phyloP scores from a whole-genome alignment of 305 asterid genomes.

The Fraxinus greggii region DNA sequence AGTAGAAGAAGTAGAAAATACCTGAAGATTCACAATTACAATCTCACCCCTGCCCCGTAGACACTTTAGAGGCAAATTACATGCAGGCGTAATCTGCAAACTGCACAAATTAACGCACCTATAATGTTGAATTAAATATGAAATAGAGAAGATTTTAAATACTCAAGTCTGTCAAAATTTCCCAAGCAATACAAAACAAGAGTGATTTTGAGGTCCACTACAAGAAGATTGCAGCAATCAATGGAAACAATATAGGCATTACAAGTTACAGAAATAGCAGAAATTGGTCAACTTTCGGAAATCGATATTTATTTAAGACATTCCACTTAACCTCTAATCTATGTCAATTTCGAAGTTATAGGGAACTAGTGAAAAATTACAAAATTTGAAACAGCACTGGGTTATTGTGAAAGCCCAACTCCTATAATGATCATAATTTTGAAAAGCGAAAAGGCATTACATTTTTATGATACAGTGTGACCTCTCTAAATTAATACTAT shows the following conservation, averaged over 20 bases:
- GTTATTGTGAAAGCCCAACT: conserved; percentile 6
- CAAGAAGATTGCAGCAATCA: neutral
- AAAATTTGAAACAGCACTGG: neutral
- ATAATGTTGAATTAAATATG: conserved; percentile 22
- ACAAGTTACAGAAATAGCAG: conserved; percentile 3
- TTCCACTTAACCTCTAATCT: conserved; percentile 12
- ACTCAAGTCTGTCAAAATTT: neutral
- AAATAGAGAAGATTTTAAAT: neutral
- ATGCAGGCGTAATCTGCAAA: conserved; percentile 97
- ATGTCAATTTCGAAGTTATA: conserved; percentile 10
- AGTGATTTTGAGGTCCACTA: neutral
- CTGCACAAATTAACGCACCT: conserved; percentile 47
- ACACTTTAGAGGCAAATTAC: conserved; percentile 88
- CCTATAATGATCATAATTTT: neutral
- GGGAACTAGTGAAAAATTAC: neutral
- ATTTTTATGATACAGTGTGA: neutral
- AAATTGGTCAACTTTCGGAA: neutral
- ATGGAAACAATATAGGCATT: neutral
- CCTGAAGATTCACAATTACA: conserved; percentile 98
- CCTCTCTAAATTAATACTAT: neutral
- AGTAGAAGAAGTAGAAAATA: neutral
- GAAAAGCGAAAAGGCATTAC: neutral
- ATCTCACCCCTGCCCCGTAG: conserved; percentile 83
- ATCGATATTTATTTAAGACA: neutral
- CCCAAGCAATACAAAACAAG: neutral